Evolutionary conservation across 139 green algal genomes (phyloP).

Genomic region (Coelastrella sp.): DNA sequence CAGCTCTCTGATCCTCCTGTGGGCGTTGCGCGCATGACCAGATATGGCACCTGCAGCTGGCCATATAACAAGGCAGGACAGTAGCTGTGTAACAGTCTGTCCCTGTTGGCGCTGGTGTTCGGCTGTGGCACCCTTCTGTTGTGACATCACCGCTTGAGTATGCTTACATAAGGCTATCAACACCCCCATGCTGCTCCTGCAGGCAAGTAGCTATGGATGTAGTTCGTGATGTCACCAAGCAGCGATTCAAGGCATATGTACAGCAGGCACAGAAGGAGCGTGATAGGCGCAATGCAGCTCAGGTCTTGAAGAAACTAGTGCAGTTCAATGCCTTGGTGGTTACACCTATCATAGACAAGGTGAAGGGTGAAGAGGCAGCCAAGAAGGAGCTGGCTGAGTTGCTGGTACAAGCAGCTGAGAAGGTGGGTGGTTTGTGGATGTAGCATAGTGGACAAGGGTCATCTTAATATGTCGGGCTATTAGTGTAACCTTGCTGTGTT

Average conservation of each 20-base stretch:
- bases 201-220: slow-evolving; percentile 51
- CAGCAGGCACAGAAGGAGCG: slow-evolving; percentile 62
- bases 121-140: too few relatives aligned
- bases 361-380: slow-evolving; percentile 70
- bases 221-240: slow-evolving; percentile 52
- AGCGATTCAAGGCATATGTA: slow-evolving; percentile 64
- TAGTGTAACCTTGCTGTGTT: neutral
- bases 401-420: slow-evolving; percentile 62
- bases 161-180: neutral
- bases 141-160: too few relatives aligned
- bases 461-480: too few relatives aligned
- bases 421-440: slow-evolving; percentile 28
- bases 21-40: too few relatives aligned
- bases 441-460: neutral
- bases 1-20: too few relatives aligned
- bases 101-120: too few relatives aligned
- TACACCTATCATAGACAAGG: slow-evolving; percentile 85
- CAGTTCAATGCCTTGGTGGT: slow-evolving; percentile 94
- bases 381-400: slow-evolving; percentile 79
- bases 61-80: too few relatives aligned
- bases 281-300: slow-evolving; percentile 76
- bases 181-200: neutral
- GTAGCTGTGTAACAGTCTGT: too few relatives aligned
- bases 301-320: slow-evolving; percentile 95
- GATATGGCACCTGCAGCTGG: too few relatives aligned